Conservation (phyloP, 305 asterid genomes). For the Fraxinus nigra region DNA sequence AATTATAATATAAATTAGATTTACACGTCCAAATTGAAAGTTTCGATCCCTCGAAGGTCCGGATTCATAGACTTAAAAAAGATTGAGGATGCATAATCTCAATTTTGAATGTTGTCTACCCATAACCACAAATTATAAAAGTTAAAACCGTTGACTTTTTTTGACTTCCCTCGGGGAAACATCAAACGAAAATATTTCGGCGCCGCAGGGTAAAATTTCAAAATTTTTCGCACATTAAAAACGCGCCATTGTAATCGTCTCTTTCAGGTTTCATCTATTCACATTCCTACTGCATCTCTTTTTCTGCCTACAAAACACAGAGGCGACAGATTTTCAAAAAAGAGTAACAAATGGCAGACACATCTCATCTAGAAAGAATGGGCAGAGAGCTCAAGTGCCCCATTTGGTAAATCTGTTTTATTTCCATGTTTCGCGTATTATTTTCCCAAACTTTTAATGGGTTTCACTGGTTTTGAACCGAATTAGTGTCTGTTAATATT, state of each 20-base stretch:
- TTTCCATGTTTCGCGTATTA: not conserved
- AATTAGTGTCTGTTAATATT: not conserved
- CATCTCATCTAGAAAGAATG: slow-evolving; percentile 81
- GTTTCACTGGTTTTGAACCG: not conserved
- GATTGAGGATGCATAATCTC: not conserved
- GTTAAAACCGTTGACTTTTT: not conserved
- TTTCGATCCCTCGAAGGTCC: too few relatives aligned
- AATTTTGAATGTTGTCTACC: not conserved
- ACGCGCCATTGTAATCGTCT: not conserved
- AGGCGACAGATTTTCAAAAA: not conserved
- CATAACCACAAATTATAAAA: not conserved
- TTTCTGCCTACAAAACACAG: not conserved
- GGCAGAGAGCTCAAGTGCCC: slow-evolving; percentile 98
- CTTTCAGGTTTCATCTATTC: slow-evolving; percentile 8
- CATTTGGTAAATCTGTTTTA: slow-evolving; percentile 53
- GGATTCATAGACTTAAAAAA: too few relatives aligned
- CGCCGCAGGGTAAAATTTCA: slow-evolving; percentile 29
- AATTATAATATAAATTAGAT: too few relatives aligned
- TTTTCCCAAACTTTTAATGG: not conserved
- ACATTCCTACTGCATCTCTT: not conserved
- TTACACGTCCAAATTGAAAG: not conserved
- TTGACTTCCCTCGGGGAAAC: slow-evolving; percentile 22
- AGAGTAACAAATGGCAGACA: slow-evolving; percentile 48
- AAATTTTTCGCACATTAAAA: slow-evolving; percentile 8
- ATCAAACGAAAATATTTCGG: slow-evolving; percentile 19